Evolutionary conservation across 176 grass and related monocot species (phyloP), one percentile per base, ranked within the genome.

Genomic region (Lolium perenne): DNA sequence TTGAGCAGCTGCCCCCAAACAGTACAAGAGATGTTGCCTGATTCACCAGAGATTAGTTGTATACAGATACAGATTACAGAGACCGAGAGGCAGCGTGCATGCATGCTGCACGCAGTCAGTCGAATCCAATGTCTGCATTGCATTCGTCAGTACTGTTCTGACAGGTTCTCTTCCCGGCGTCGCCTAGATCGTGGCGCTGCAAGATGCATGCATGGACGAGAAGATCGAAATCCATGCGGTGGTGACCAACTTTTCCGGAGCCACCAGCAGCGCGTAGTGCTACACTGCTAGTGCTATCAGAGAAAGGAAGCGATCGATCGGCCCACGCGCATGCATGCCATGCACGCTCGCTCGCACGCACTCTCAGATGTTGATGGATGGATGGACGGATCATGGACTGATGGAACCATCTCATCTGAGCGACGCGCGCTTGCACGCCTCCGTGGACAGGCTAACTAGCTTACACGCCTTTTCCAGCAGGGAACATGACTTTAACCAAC

Each of bases 401-500:
- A 90, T 82, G 80, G 82, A 91, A 88, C 63, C 76, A 77, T 87
- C 82, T 75, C 29, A 45, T 85, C 89, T 68, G 17, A 16, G 60
- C 61, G 70, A 60, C 38, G 67, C 11, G 18, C 15, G 15, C n/a
- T 2, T 29, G 26, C 55, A 57, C 4, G 15, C 65, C 40, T 69
- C 66, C 68, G 21, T 80, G 81, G 70, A 46, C 76, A 81, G 58
- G 26, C 78, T 80, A 54, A 41, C 71, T 77, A 87, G 85, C 57
- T 87, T 80, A 68, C 82, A 26, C 82, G 61, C 77, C 86, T 91
- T 91, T 88, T 82, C 46, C 77, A 77, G 86, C 82, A 64, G 90
- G 83, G 77, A 85, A 88, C 90, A 91, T 38, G 62, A 88, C 90
- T 91, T 91, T 91, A 81, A 76, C 41, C 60, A 38, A 38, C 51